Base-by-base conservation (phyloP, 2,329 filamentous ascomycete species). In the Paecilomyces sp. region DNA sequence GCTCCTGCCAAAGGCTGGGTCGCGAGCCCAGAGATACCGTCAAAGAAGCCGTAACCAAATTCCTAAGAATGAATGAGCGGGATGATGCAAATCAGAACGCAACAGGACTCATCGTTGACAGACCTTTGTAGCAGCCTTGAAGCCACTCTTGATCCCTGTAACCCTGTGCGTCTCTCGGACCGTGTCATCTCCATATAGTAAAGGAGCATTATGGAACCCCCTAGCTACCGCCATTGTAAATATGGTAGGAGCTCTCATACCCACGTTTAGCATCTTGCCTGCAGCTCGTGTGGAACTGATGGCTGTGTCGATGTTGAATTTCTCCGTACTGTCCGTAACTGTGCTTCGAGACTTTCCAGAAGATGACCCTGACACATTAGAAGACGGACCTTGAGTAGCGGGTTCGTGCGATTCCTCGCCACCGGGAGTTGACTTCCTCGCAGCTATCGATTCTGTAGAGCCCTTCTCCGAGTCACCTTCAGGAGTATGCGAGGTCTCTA, bases 201-300 rank as follows among this genome's bases (percentile, higher is more conserved):
- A 88, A 0, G 92, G 92, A 5, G 90, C 88, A 67, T 96, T 96
- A 70, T 93, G 88, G 71, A 96, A 95, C 0, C 92, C 92, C 72
- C 89, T 89, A 0, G 92, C 89, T 41, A 96, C 76, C 0, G 89
- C 89, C 51, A 96, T 76, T 50, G 90, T 90, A 63, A 96, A 88
- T 71, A 96, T 91, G 81, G 94, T 88, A 0, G 92, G 92, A 1
- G 88, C 88, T 66, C 89, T 90, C 61, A 93, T 80, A 4, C 89
- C 85, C n/a, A 89, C 87, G 11, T 83, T 83, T 4, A 92, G 85
- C 55, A 94, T 88, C n/a, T 86, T 84, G 24, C 85, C 83, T 36
- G 92, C 82, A 1, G 88, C 86, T 65, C 85, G 88, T 1, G 85
- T 83, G 7, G 89, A 86, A 54, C 84, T 85, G 12, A 89, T 76